These are phyloP conservation scores for Phaeosphaeria sp. DNA, from an alignment of 2,329 filamentous ascomycete species.

Conservation along the genomic window DNA sequence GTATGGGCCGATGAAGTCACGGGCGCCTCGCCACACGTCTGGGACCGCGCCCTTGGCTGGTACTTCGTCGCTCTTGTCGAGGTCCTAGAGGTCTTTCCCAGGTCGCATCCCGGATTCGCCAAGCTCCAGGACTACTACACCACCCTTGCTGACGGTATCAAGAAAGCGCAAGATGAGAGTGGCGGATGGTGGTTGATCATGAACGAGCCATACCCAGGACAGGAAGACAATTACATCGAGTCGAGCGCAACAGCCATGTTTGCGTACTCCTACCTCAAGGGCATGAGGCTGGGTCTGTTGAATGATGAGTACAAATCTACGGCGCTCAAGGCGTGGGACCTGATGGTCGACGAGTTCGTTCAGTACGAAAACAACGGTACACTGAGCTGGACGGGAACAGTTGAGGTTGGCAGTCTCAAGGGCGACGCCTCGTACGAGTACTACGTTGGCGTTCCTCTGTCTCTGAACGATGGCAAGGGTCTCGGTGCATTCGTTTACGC, in stretches of 20 bases:
- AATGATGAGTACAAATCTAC: slow-evolving; percentile 45
- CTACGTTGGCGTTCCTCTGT: slow-evolving; percentile 45
- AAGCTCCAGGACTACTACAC: slow-evolving; percentile 51
- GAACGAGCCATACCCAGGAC: slow-evolving; percentile 54
- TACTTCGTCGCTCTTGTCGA: slow-evolving; percentile 54
- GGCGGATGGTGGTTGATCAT: slow-evolving; percentile 67
- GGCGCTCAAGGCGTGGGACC: slow-evolving; percentile 53
- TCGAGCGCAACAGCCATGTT: slow-evolving; percentile 64
- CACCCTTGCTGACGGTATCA: slow-evolving; percentile 52
- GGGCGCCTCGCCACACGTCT: slow-evolving; percentile 45
- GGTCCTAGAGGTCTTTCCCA: slow-evolving; percentile 56
- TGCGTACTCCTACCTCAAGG: slow-evolving; percentile 45
- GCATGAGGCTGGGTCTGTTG: slow-evolving; percentile 40
- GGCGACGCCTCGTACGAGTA: slow-evolving; percentile 59
- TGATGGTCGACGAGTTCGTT: slow-evolving; percentile 55
- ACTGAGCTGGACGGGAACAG: slow-evolving; percentile 60
- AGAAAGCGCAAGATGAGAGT: slow-evolving; percentile 50
- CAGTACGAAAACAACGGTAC: slow-evolving; percentile 55
- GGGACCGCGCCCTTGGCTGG: slow-evolving; percentile 48
- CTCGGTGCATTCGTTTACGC: slow-evolving; percentile 52
- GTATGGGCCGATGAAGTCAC: slow-evolving; percentile 46
- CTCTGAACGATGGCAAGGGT: slow-evolving; percentile 50
- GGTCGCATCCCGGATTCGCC: slow-evolving; percentile 44
- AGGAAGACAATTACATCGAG: slow-evolving; percentile 65
- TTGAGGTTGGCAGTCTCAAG: slow-evolving; percentile 59